Evolutionary conservation across 768 basidiomycete species (phyloP).

Genomic region (Agaricus sinodeliciosus): DNA sequence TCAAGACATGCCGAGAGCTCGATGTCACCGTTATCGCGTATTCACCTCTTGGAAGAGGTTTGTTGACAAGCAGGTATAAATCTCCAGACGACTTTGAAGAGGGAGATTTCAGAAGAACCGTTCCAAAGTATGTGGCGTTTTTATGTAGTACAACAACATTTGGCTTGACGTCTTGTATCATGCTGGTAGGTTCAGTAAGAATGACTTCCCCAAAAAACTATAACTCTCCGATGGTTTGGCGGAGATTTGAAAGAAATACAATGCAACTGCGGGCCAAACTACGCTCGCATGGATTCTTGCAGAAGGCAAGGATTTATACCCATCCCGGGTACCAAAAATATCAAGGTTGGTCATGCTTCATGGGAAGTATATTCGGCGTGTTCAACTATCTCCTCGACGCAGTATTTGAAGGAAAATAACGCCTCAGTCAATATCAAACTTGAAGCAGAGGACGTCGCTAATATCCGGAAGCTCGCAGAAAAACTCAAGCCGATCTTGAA

Average conservation of each 20-base stretch:
- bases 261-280: constrained; percentile 39
- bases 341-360: constrained; percentile 20
- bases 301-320: constrained; percentile 41
- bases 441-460: constrained; percentile 27
- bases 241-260: constrained; percentile 29
- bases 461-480: constrained; percentile 29
- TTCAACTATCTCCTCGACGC: neutral
- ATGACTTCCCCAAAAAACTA: constrained; percentile 44
- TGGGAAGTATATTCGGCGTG: neutral
- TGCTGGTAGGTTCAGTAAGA: constrained; percentile 14
- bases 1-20: constrained; percentile 40
- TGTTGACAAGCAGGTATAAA: constrained; percentile 40
- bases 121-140: constrained; percentile 22
- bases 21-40: constrained; percentile 45
- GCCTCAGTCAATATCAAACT: constrained; percentile 27
- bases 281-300: constrained; percentile 45
- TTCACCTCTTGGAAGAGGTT: constrained; percentile 44
- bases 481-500: constrained; percentile 19
- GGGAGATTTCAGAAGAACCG: constrained; percentile 32
- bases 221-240: constrained; percentile 33
- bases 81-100: constrained; percentile 31
- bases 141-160: neutral
- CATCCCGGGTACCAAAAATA: constrained; percentile 40
- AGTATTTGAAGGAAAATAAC: constrained; percentile 41
- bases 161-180: neutral